Evolutionary conservation across 192 early-diverging fungal genomes (phyloP).

Genomic region (Backusella psychrophila): DNA sequence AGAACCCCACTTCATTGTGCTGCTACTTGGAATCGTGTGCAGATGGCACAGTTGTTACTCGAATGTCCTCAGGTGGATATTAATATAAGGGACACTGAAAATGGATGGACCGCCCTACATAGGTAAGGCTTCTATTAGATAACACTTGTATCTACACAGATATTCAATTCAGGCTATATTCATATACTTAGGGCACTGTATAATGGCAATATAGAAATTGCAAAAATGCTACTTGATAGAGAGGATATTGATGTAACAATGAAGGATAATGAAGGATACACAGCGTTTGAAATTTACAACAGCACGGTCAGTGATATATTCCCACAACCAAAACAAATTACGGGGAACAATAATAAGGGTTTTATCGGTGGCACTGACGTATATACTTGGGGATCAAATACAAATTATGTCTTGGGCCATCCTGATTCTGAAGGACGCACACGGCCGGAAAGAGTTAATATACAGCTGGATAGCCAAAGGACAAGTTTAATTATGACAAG

Average conservation of each 20-base stretch:
- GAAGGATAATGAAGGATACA: constrained; percentile 46
- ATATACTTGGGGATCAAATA: constrained; percentile 77
- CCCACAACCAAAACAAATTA: constrained; percentile 11
- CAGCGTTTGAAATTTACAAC: constrained; percentile 39
- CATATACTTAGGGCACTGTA: constrained; percentile 17
- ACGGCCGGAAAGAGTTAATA: constrained; percentile 62
- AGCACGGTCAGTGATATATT: constrained; percentile 15
- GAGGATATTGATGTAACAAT: constrained; percentile 13
- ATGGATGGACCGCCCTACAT: constrained; percentile 71
- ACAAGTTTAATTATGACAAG: constrained; percentile 24
- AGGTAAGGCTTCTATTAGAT: constrained; percentile 32
- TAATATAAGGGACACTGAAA: constrained; percentile 63
- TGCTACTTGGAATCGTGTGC: constrained; percentile 33
- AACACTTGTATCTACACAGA: not conserved
- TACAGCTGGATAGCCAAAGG: constrained; percentile 30
- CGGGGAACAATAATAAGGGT: not conserved
- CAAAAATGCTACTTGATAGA: constrained; percentile 14
- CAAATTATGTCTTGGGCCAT: constrained; percentile 67
- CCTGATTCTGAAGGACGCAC: constrained; percentile 61
- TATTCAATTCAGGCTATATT: not conserved
- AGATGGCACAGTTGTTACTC: constrained; percentile 34
- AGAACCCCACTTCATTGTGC: constrained; percentile 47
- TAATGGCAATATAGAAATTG: constrained; percentile 21
- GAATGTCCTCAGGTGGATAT: constrained; percentile 47
- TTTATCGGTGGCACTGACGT: constrained; percentile 35